Evolutionary conservation across 2,329 filamentous ascomycete species (phyloP), one percentile per base, ranked within the genome.

Genomic region (Arthrinium phaeospermum): DNA sequence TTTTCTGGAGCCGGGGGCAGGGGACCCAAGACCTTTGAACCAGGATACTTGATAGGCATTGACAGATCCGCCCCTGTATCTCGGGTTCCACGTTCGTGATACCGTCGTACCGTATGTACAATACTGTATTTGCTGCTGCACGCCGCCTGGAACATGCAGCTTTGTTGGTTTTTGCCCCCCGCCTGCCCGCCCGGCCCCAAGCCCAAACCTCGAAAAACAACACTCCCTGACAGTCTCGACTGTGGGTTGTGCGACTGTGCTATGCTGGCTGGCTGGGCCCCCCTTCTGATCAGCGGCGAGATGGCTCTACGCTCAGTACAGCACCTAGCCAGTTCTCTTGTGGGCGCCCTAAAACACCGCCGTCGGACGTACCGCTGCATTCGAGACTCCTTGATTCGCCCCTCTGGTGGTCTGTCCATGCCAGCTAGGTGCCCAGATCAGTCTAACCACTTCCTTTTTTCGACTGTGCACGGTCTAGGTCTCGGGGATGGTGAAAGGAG

Each of bases 1-100:
- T n/a, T n/a, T 64, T 64, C 57, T 64, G 57, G 57, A 64, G 57
- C 41, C 30, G 30, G 27, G 30, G 30, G 30, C 57, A 64, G 34
- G 53, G 53, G 57, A 37, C 14, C 51, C 27, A 61, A 34, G 30
- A 37, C 53, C 53, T 61, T 61, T 61, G 53, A 61, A 37, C 53
- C 51, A 53, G 51, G 51, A 16, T 53, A 27, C 51, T 16, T 53
- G 51, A 27, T 53, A 30, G 53, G 53, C 27, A 61, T 64, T 41
- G 57, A 64, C 57, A 64, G 57, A 64, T 64, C 57, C 34, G 34
- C 57, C 57, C 57, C 57, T 64, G 57, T 64, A 64, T 64, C 57
- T n/a, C 57, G 22, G 57, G 34, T 64, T 41, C 57, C 57, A 64
- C 34, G 34, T n/a, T 64, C 57, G 19, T 64, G 57, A 37, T 64